Evolutionary conservation across 2,329 filamentous ascomycete species (phyloP), one percentile per base, ranked within the genome.

Genomic region (Sodiomyces alkalinus): DNA sequence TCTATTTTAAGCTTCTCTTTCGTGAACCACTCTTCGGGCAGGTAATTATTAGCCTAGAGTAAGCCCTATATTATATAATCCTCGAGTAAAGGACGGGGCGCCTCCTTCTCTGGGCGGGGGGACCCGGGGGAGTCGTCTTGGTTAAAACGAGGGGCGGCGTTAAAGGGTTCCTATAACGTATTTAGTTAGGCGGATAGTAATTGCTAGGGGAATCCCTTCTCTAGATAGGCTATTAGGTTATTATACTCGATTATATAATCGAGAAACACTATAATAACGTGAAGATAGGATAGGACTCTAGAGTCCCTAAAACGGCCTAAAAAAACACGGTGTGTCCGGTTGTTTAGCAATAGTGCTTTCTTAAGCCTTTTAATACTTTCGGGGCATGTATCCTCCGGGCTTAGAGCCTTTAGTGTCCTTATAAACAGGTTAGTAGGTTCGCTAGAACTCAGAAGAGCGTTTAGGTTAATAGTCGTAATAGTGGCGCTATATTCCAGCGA

Each of bases 1-100:
- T 77, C 71, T 11, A 80, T 74, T 16, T 80, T 74, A 5, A 74
- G 58, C 33, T 64, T 62, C 2, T 63, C 60, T 7, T 60, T 58
- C 0, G 45, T 39, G 41, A 80, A 80, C 67, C 68, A 80, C 1
- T 58, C 51, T 0, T 48, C 31, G 0, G 74, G 72, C 29, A 68
- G 74, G 31, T 75, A 75, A 8, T 57, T 55, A 3, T 70, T 58
- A 0, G 63, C 55, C 55, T 71, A 80, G 2, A 72, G 45, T 2
- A 80, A 51, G 0, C 78, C 78, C 1, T 74, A 60, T 30, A 81
- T 61, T 0, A 67, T 60, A 38, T 70, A 80, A 34, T 85, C 79
- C 27, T 83, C 79, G 0, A 75, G 74, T 0, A 83, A 45, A 0
- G 77, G 75, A 1, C 62, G 55, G 2, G 57, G 58, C 0, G 58